Percentiles rank a stretch among this genome's conserved stretches.
These are phyloP conservation scores for Tricholoma bakamatsutake DNA, from an alignment of 768 basidiomycete species.

Conservation along the genomic window DNA sequence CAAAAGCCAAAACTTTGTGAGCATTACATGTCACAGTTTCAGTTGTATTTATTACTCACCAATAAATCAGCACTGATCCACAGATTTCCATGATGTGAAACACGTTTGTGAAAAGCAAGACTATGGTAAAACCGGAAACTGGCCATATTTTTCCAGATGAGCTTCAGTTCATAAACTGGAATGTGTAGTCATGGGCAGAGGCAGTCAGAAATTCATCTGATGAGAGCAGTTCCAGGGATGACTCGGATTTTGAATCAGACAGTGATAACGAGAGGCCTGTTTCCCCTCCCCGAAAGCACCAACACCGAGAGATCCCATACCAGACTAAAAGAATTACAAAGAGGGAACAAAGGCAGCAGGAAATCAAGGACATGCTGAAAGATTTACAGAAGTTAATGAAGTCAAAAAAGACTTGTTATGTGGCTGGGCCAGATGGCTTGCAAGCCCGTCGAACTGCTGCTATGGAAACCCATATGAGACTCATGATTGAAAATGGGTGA, in stretches of 20 bases:
- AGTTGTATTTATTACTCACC: no score
- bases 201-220: background rate
- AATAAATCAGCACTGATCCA: no score
- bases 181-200: background rate
- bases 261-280: no score
- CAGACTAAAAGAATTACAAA: background rate
- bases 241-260: no score
- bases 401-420: background rate
- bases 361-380: background rate
- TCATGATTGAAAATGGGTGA: conserved; percentile 7
- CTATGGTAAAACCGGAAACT: no score
- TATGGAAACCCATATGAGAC: conserved; percentile 6
- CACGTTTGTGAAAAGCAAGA: no score
- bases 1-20: background rate
- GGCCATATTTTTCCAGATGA: no score
- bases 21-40: background rate
- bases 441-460: conserved; percentile 1
- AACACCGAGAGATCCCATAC: background rate
- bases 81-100: no score
- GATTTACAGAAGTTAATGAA: background rate
- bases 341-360: background rate
- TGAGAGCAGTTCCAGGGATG: no score
- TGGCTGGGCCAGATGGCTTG: conserved; percentile 1
- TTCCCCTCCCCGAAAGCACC: background rate
- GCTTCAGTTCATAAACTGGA: no score